Conservation (phyloP, 2,329 filamentous ascomycete genomes). For the Dactylellina sp. region DNA sequence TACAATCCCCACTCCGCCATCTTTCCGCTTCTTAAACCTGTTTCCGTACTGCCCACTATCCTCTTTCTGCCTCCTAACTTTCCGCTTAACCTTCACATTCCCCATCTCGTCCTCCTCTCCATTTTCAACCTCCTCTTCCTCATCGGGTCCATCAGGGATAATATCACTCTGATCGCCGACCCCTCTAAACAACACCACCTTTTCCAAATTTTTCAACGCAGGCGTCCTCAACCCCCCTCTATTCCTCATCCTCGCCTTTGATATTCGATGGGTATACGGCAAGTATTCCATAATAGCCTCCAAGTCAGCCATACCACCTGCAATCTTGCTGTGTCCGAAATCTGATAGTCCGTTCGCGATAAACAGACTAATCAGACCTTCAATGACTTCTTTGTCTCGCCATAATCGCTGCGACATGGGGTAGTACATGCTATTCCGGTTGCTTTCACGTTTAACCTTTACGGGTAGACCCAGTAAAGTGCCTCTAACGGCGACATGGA, state of each 20-base stretch:
- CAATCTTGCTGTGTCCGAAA: slow-evolving; percentile 32
- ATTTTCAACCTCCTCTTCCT: slow-evolving; percentile 66
- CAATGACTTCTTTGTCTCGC: slow-evolving; percentile 83
- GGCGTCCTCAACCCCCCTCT: slow-evolving; percentile 61
- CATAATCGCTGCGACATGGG: slow-evolving; percentile 86
- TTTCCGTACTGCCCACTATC: slow-evolving; percentile 55
- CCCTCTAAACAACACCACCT: slow-evolving; percentile 62
- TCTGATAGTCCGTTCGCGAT: slow-evolving; percentile 67
- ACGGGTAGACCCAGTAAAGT: slow-evolving; percentile 85
- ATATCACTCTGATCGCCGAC: slow-evolving; percentile 63
- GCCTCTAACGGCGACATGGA: slow-evolving; percentile 88
- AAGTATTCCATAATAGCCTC: slow-evolving; percentile 86
- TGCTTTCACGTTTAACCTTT: slow-evolving; percentile 79
- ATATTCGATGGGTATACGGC: slow-evolving; percentile 82
- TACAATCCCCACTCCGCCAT: slow-evolving; percentile 60
- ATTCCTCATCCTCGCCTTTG: slow-evolving; percentile 62
- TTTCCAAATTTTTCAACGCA: slow-evolving; percentile 64
- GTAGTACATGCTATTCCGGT: slow-evolving; percentile 81
- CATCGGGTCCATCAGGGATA: slow-evolving; percentile 58
- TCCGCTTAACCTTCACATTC: slow-evolving; percentile 56
- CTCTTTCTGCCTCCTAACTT: slow-evolving; percentile 54
- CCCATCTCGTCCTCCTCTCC: slow-evolving; percentile 59
- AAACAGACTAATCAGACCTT: slow-evolving; percentile 78
- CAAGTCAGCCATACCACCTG: slow-evolving; percentile 44
- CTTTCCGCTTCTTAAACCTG: slow-evolving; percentile 62